phyloP scores from a whole-genome alignment of 2,329 filamentous ascomycete genomes.

The Trematosphaeria pertusa region DNA sequence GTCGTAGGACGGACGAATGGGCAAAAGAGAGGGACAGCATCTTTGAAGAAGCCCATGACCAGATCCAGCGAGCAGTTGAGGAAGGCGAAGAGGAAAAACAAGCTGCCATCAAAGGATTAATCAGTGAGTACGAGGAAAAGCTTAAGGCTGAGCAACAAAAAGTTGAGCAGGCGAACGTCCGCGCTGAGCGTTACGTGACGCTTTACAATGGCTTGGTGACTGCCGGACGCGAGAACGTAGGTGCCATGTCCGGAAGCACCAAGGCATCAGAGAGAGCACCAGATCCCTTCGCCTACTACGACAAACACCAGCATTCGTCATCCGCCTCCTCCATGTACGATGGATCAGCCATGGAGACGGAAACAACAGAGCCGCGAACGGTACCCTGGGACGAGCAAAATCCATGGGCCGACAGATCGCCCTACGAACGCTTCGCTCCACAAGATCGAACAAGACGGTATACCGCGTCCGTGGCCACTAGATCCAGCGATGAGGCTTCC shows the following conservation, averaged over 20 bases:
- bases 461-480: background rate
- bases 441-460: background rate
- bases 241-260: background rate
- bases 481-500: background rate
- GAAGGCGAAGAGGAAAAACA: slow-evolving; percentile 1
- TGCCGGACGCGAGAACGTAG: background rate
- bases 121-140: background rate
- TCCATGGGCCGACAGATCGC: slow-evolving; percentile 1
- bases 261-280: background rate
- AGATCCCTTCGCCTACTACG: background rate
- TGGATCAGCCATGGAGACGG: background rate
- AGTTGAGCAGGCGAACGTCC: background rate
- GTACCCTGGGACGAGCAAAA: background rate
- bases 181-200: background rate
- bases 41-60: background rate
- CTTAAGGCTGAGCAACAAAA: slow-evolving; percentile 2
- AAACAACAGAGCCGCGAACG: background rate
- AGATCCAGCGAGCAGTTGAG: background rate
- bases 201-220: slow-evolving; percentile 2
- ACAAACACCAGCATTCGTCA: background rate
- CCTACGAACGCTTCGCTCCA: background rate
- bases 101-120: background rate
- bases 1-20: background rate
- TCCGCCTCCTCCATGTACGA: background rate
- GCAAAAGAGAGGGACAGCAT: slow-evolving; percentile 1